phyloP scores from a whole-genome alignment of 345 rosid species.

The Atalantia buxifolia region DNA sequence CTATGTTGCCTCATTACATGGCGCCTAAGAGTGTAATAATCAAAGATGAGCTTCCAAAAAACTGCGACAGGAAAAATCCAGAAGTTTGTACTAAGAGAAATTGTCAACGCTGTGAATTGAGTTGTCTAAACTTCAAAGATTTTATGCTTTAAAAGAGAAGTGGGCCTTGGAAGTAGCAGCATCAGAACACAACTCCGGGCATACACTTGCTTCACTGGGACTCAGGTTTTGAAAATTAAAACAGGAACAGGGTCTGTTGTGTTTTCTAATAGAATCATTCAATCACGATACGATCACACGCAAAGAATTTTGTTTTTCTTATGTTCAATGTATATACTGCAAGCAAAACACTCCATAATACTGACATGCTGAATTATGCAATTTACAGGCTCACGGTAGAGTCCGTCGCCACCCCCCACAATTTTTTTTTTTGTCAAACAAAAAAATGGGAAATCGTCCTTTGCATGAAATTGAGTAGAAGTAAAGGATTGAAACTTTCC shows the following conservation, averaged over 20 bases:
- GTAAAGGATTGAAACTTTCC: not conserved
- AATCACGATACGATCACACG: too few species aligned
- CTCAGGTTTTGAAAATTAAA: too few species aligned
- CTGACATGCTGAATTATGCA: not conserved
- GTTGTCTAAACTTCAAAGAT: not conserved
- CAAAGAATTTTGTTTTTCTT: too few species aligned
- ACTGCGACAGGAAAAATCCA: constrained; percentile 29
- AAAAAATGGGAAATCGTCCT: not conserved
- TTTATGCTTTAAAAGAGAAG: not conserved
- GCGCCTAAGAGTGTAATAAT: constrained; percentile 27
- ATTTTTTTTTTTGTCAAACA: not conserved
- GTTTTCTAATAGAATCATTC: too few species aligned
- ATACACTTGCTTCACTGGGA: too few species aligned
- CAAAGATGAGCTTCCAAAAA: constrained; percentile 24
- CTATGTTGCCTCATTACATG: constrained; percentile 23
- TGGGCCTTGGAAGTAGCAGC: not conserved
- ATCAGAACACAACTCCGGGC: too few species aligned
- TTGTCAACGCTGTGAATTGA: constrained; percentile 17
- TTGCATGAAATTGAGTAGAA: not conserved
- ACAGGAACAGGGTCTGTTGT: too few species aligned
- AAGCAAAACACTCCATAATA: not conserved
- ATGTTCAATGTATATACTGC: not conserved
- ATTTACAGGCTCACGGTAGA: not conserved
- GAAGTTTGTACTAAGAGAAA: not conserved
- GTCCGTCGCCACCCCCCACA: rapidly evolving